Conservation (phyloP, 148 eudicot species). For the Fagopyrum esculentum region DNA sequence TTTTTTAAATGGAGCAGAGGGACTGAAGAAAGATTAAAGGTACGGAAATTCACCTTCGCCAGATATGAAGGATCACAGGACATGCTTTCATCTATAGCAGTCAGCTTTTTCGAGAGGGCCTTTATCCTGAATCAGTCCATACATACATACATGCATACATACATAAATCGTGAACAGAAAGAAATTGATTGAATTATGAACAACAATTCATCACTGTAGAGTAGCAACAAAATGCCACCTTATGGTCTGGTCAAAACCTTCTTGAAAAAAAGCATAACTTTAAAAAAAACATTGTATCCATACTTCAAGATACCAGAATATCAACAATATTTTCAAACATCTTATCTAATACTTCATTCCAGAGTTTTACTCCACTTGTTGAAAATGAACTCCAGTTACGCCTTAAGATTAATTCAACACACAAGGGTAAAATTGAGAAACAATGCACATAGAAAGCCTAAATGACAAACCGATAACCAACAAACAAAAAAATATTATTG, state of each 20-base stretch:
- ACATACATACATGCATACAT: background rate
- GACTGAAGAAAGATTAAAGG: background rate
- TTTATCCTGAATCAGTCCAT: conserved; percentile 45
- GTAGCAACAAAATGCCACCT: background rate
- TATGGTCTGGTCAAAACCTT: background rate
- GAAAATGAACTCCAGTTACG: background rate
- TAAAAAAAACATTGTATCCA: background rate
- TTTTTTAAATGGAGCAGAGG: background rate
- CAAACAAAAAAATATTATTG: background rate
- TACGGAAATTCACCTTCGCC: conserved; percentile 48
- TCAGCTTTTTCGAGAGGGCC: conserved; percentile 75
- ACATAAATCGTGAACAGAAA: background rate
- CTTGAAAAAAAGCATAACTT: background rate
- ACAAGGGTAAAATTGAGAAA: background rate
- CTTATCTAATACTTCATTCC: background rate
- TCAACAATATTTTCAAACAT: too few species aligned
- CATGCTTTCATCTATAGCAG: conserved; percentile 59
- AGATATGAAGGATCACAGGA: conserved; percentile 72
- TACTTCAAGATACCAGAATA: background rate
- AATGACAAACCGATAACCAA: background rate
- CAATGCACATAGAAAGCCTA: background rate
- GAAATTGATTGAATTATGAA: background rate
- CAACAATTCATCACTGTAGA: background rate
- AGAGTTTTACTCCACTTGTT: background rate
- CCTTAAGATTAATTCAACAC: background rate